phyloP scores from a whole-genome alignment of 2,329 filamentous ascomycete species.

The Gaeumannomyces tritici region DNA sequence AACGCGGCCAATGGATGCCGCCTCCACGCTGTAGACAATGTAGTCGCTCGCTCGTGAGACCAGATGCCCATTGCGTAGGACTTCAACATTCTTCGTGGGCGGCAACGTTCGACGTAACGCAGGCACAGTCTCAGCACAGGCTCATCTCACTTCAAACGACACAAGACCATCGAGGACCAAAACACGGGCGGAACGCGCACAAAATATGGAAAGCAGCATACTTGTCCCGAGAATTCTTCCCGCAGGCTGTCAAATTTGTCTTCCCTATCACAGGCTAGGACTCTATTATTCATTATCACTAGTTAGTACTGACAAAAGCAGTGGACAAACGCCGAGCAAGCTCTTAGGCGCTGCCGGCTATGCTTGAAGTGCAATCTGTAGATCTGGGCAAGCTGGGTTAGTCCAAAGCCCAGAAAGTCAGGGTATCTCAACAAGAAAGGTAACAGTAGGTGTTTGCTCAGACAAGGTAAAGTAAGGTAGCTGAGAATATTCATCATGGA shows the following conservation, averaged over 20 bases:
- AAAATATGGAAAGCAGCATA: slow-evolving; percentile 40
- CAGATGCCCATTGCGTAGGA: slow-evolving; percentile 87
- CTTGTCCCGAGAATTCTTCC: slow-evolving; percentile 76
- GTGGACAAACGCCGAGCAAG: not conserved
- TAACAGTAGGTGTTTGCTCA: slow-evolving; percentile 43
- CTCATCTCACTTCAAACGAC: not conserved
- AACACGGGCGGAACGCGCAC: slow-evolving; percentile 11
- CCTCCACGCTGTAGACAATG: slow-evolving; percentile 98
- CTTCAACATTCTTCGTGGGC: slow-evolving; percentile 69
- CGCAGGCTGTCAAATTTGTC: slow-evolving; percentile 75
- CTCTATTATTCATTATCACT: slow-evolving; percentile 45
- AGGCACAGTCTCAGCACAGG: slow-evolving; percentile 8
- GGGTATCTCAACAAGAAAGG: too few species aligned
- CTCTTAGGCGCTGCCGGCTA: too few species aligned
- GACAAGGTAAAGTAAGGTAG: slow-evolving; percentile 85
- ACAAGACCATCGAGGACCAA: slow-evolving; percentile 12
- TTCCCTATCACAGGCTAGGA: slow-evolving; percentile 89
- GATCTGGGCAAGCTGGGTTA: not conserved
- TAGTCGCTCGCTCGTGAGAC: slow-evolving; percentile 96
- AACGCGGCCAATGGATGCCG: slow-evolving; percentile 73
- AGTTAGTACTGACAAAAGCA: slow-evolving; percentile 11
- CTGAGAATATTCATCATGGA: slow-evolving; percentile 99
- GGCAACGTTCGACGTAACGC: slow-evolving; percentile 7
- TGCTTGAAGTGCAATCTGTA: not conserved
- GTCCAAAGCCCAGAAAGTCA: not conserved